These are phyloP conservation scores for Neurospora africana DNA, from an alignment of 495 filamentous ascomycete species.

Conservation along the genomic window DNA sequence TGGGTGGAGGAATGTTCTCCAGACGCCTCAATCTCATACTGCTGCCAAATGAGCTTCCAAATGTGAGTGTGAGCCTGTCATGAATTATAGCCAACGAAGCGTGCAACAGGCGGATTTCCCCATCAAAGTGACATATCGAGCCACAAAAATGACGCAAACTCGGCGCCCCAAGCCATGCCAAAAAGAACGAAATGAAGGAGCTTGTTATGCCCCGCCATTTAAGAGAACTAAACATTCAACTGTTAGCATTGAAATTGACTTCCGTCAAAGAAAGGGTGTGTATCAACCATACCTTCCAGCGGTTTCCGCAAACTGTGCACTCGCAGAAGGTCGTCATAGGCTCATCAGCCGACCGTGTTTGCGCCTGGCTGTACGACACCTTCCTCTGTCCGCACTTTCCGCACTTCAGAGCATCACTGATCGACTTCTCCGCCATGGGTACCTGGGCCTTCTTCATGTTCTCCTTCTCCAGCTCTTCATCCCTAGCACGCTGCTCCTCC, in stretches of 20 bases:
- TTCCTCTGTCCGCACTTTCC: slow-evolving; percentile 83
- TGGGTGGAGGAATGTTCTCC: neutral
- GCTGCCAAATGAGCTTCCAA: neutral
- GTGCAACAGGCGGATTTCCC: neutral
- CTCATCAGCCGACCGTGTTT: slow-evolving; percentile 90
- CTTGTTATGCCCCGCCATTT: neutral
- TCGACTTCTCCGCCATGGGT: slow-evolving; percentile 75
- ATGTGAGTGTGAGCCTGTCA: neutral
- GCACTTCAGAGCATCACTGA: slow-evolving; percentile 77
- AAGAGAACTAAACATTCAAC: slow-evolving; percentile 10
- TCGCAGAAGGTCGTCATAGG: slow-evolving; percentile 80
- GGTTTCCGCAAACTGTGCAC: slow-evolving; percentile 62
- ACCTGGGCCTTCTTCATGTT: slow-evolving; percentile 96
- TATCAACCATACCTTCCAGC: slow-evolving; percentile 53
- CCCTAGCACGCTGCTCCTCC: slow-evolving; percentile 69
- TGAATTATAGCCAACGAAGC: neutral
- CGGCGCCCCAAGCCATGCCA: neutral
- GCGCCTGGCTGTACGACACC: slow-evolving; percentile 90
- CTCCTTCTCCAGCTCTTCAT: slow-evolving; percentile 64
- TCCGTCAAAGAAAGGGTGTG: slow-evolving; percentile 8
- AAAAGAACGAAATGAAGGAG: neutral
- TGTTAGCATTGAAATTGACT: neutral
- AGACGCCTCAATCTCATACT: slow-evolving; percentile 2
- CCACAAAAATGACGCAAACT: neutral
- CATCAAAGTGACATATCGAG: neutral